Percentiles rank a stretch among this genome's conserved stretches.
Evolutionary conservation across 1,284 basidiomycete genomes (phyloP).

Genomic region (Xerocomus tenax): DNA sequence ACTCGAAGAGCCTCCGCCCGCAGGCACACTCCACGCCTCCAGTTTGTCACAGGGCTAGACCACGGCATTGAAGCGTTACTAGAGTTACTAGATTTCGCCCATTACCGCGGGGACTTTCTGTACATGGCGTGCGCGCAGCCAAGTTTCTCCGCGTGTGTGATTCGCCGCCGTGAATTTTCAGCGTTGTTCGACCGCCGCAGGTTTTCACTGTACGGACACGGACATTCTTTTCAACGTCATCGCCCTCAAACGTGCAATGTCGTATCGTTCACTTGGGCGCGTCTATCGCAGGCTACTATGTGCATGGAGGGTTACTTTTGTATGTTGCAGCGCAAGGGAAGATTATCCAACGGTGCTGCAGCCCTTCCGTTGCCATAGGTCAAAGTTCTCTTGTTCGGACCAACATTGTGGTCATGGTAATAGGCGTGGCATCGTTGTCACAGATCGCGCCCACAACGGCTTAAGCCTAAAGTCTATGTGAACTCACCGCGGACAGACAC

Average conservation of each 20-base stretch:
- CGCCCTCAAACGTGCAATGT: background rate
- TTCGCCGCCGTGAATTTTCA: background rate
- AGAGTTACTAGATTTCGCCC: background rate
- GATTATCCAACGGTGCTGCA: background rate
- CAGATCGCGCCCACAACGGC: background rate
- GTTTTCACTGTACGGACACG: background rate
- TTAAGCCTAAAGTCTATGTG: slow-evolving; percentile 6
- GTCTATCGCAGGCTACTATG: background rate
- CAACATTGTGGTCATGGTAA: slow-evolving; percentile 8
- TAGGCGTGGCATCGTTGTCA: background rate
- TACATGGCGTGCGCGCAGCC: background rate
- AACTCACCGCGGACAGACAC: background rate
- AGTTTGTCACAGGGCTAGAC: background rate
- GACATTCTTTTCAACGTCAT: background rate
- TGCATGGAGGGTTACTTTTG: background rate
- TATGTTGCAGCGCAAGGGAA: background rate
- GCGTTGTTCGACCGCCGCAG: no score
- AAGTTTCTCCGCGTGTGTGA: slow-evolving; percentile 1
- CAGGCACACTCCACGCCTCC: background rate
- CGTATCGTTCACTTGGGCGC: background rate
- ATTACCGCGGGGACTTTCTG: slow-evolving; percentile 1
- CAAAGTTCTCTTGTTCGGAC: background rate
- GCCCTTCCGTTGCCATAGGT: background rate
- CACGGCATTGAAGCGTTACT: background rate
- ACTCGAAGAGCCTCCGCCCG: background rate